These are phyloP conservation scores for Metschnikowia kunwiensis DNA, from an alignment of 805 yeast species.

Conservation along the genomic window DNA sequence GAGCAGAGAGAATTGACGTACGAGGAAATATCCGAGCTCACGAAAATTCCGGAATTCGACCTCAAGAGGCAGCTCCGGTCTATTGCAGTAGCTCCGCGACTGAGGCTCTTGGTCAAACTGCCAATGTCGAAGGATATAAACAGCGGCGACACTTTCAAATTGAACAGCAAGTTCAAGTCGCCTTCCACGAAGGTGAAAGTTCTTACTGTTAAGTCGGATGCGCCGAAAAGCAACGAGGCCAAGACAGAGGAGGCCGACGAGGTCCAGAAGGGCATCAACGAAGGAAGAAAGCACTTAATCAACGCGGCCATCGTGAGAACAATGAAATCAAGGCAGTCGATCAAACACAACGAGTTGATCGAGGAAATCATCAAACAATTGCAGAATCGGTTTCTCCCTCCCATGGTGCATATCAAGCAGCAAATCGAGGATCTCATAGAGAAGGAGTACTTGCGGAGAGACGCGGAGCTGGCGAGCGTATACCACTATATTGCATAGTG, in stretches of 20 bases:
- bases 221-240: constrained; percentile 29
- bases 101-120: constrained; percentile 66
- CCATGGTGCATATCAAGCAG: constrained; percentile 61
- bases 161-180: constrained; percentile 68
- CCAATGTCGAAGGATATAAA: constrained; percentile 75
- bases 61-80: constrained; percentile 76
- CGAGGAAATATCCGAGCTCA: constrained; percentile 58
- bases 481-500: constrained; percentile 66
- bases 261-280: constrained; percentile 55
- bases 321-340: constrained; percentile 70
- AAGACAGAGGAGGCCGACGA: constrained; percentile 51
- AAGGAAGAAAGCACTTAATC: constrained; percentile 62
- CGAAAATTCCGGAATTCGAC: constrained; percentile 72
- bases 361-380: constrained; percentile 62
- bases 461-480: constrained; percentile 52
- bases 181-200: constrained; percentile 71
- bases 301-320: constrained; percentile 87
- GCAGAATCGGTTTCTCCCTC: constrained; percentile 63
- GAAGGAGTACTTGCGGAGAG: constrained; percentile 76
- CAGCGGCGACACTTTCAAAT: constrained; percentile 56
- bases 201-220: constrained; percentile 50
- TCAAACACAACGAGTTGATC: constrained; percentile 64
- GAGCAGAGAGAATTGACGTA: constrained; percentile 55
- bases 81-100: constrained; percentile 77
- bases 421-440: constrained; percentile 74